These are phyloP conservation scores for Geranium rotundifolium DNA, from an alignment of 345 rosid genomes.

Conservation along the genomic window DNA sequence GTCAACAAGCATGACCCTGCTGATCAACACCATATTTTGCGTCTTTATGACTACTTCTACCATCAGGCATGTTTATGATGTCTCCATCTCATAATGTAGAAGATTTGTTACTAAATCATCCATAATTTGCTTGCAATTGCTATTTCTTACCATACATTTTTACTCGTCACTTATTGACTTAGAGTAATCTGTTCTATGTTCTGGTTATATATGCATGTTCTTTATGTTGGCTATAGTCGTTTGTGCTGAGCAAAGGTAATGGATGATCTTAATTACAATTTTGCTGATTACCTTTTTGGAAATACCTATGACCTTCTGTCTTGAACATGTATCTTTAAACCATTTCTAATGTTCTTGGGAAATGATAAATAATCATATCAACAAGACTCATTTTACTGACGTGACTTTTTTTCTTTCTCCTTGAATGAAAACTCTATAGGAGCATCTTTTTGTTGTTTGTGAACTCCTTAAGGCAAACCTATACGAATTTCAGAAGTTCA, in stretches of 20 bases:
- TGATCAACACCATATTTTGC: constrained; percentile 70
- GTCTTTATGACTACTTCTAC: constrained; percentile 93
- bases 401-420: constrained; percentile 2
- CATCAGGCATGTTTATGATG: constrained; percentile 40
- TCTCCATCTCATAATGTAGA: no score
- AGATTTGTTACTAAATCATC: no score
- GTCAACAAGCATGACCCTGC: constrained; percentile 84
- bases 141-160: background rate
- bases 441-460: constrained; percentile 88
- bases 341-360: background rate
- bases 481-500: constrained; percentile 85
- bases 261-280: background rate
- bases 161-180: background rate
- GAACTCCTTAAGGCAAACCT: constrained; percentile 82
- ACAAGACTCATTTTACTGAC: background rate
- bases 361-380: no score
- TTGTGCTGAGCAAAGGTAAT: background rate
- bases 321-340: background rate
- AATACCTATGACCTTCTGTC: background rate
- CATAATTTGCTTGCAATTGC: background rate
- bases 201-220: background rate
- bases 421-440: constrained; percentile 30
- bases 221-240: background rate
- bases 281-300: background rate
- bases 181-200: background rate